These are phyloP conservation scores for Porcisia deanei DNA, from an alignment of 208 protist species.

Conservation along the genomic window DNA sequence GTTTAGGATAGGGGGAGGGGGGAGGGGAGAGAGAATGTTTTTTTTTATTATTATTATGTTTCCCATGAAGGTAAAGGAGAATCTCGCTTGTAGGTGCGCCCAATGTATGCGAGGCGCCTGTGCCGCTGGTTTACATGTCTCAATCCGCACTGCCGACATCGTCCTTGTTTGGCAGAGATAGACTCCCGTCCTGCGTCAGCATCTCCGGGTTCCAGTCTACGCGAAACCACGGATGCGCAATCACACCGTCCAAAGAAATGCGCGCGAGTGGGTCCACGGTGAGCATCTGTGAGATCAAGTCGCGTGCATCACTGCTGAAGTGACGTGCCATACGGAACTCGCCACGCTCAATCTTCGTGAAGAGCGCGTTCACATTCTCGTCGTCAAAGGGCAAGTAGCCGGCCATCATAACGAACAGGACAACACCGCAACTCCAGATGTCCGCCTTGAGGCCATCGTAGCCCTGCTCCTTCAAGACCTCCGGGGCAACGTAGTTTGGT, in stretches of 20 bases:
- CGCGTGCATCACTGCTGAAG: conserved; percentile 68
- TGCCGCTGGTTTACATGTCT: conserved; percentile 34
- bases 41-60: no score
- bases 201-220: conserved; percentile 60
- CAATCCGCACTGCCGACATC: conserved; percentile 41
- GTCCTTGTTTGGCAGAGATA: conserved; percentile 16
- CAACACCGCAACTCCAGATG: conserved; percentile 95
- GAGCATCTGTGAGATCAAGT: conserved; percentile 83
- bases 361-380: conserved; percentile 88
- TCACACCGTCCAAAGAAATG: conserved; percentile 86
- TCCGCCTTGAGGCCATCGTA: conserved; percentile 94
- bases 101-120: not conserved
- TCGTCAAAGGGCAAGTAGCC: conserved; percentile 93
- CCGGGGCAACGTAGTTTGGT: conserved; percentile 91
- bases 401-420: conserved; percentile 95
- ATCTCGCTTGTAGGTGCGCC: not conserved
- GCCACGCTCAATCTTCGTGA: conserved; percentile 90
- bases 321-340: conserved; percentile 81
- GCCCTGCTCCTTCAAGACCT: conserved; percentile 89
- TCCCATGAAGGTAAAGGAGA: not conserved
- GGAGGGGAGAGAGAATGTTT: not conserved
- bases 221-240: conserved; percentile 86
- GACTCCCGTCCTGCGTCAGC: conserved; percentile 27
- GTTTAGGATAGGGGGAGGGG: not conserved
- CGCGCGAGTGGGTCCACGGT: conserved; percentile 77